Percentiles rank a stretch among this genome's conserved stretches.
phyloP scores from a whole-genome alignment of 345 rosid species.

The Kernera saxatilis region DNA sequence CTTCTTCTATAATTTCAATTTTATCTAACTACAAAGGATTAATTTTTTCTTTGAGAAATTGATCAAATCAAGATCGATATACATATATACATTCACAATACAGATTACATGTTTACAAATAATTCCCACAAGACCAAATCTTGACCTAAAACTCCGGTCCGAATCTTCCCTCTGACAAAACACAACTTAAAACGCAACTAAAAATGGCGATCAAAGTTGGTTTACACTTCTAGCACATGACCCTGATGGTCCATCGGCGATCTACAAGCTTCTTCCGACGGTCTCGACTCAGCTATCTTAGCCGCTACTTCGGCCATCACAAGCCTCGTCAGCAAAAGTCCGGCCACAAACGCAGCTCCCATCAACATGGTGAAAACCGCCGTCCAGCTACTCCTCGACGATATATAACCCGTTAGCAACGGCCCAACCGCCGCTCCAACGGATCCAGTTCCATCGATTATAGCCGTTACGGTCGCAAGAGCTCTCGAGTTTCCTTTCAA shows the following conservation, averaged over 20 bases:
- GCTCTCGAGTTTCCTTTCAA: constrained; percentile 85
- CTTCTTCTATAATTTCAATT: neutral
- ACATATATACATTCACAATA: constrained; percentile 19
- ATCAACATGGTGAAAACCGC: constrained; percentile 90
- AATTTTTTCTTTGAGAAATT: neutral
- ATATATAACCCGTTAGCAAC: constrained; percentile 77
- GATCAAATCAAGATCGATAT: neutral
- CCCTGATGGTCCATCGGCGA: constrained; percentile 18
- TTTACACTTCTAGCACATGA: constrained; percentile 25
- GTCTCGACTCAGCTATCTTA: constrained; percentile 51
- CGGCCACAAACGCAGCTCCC: constrained; percentile 81
- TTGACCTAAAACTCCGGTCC: constrained; percentile 3
- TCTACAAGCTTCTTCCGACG: constrained; percentile 20
- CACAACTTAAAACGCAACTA: constrained; percentile 15
- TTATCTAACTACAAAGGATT: neutral
- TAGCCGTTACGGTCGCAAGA: constrained; percentile 93
- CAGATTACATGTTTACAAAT: constrained; percentile 27
- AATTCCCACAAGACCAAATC: constrained; percentile 19
- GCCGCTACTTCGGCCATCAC: constrained; percentile 71
- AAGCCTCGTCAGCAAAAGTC: constrained; percentile 69
- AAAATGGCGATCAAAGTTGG: constrained; percentile 17
- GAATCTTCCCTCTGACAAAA: constrained; percentile 2
- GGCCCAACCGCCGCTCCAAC: constrained; percentile 99
- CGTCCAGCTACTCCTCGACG: constrained; percentile 70
- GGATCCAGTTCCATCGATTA: constrained; percentile 96